A percentile compares a stretch with the other conserved stretches of the same genome.
phyloP scores from a whole-genome alignment of 768 basidiomycete species.

The Tubosaeta sp. region DNA sequence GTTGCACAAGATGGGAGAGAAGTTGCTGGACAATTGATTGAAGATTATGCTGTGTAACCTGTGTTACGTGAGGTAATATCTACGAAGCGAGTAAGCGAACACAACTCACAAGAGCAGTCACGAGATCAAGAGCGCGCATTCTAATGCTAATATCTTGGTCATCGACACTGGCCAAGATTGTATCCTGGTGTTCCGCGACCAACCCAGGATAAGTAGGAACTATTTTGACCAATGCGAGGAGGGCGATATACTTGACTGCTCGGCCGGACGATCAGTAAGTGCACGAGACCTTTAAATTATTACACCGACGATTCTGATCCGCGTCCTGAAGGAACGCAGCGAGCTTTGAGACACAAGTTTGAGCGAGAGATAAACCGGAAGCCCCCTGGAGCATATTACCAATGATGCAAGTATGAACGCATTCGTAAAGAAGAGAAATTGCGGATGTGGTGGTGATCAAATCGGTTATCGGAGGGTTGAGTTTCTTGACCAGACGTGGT shows the following conservation, averaged over 20 bases:
- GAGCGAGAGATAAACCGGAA: conserved; percentile 75
- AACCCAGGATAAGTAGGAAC: conserved; percentile 88
- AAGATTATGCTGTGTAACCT: conserved; percentile 82
- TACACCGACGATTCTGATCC: conserved; percentile 87
- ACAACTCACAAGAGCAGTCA: conserved; percentile 80
- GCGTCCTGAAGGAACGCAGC: conserved; percentile 87
- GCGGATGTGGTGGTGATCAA: conserved; percentile 95
- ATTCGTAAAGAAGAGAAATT: conserved; percentile 95
- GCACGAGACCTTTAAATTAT: conserved; percentile 8
- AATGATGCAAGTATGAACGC: conserved; percentile 96
- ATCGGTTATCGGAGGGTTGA: conserved; percentile 90
- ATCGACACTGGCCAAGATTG: conserved; percentile 82
- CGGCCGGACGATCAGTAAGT: conserved; percentile 16
- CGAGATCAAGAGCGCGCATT: conserved; percentile 90
- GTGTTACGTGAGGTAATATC: conserved; percentile 2
- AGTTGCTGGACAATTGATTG: conserved; percentile 90
- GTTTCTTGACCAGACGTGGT: conserved; percentile 89
- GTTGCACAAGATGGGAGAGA: conserved; percentile 75
- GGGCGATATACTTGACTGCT: conserved; percentile 95
- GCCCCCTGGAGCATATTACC: conserved; percentile 89
- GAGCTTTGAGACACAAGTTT: conserved; percentile 88
- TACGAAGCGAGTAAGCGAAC: background rate
- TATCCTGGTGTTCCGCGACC: conserved; percentile 87
- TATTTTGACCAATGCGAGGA: conserved; percentile 93
- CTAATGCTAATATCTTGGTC: conserved; percentile 95